A percentile compares a stretch with the other conserved stretches of the same genome.
Evolutionary conservation across 768 basidiomycete species (phyloP).

Genomic region (Boletus speciosus): DNA sequence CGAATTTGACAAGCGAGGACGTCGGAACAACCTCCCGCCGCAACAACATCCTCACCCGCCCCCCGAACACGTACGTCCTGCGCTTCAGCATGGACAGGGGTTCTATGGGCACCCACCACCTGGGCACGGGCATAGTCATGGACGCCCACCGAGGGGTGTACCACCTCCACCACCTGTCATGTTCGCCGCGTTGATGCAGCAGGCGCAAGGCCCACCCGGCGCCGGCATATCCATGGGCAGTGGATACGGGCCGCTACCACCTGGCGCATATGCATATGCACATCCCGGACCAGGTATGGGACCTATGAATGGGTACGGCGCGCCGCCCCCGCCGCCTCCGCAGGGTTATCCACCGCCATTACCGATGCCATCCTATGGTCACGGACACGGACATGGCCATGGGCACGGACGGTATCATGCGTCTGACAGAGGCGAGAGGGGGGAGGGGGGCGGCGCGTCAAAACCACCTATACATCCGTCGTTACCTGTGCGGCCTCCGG

Average conservation of each 20-base stretch:
- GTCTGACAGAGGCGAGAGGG: conserved; percentile 15
- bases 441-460: conserved; percentile 3
- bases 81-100: conserved; percentile 28
- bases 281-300: conserved; percentile 7
- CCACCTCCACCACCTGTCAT: conserved; percentile 27
- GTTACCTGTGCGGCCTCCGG: conserved; percentile 17
- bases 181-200: conserved; percentile 31
- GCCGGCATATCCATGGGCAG: conserved; percentile 2
- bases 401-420: conserved; percentile 9
- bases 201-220: conserved; percentile 12
- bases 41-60: conserved; percentile 26
- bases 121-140: conserved; percentile 23
- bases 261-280: conserved; percentile 13
- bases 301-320: conserved; percentile 17
- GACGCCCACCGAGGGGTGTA: conserved; percentile 30
- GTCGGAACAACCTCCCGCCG: conserved; percentile 40
- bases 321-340: conserved; percentile 9
- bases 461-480: conserved; percentile 15
- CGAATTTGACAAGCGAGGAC: conserved; percentile 74
- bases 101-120: conserved; percentile 34
- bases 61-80: conserved; percentile 34
- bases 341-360: conserved; percentile 20
- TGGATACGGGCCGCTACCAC: conserved; percentile 15
- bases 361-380: conserved; percentile 8
- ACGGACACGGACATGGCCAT: conserved; percentile 8